Base-by-base conservation (phyloP, 1,284 basidiomycete genomes). In the Dichomitus squalens region DNA sequence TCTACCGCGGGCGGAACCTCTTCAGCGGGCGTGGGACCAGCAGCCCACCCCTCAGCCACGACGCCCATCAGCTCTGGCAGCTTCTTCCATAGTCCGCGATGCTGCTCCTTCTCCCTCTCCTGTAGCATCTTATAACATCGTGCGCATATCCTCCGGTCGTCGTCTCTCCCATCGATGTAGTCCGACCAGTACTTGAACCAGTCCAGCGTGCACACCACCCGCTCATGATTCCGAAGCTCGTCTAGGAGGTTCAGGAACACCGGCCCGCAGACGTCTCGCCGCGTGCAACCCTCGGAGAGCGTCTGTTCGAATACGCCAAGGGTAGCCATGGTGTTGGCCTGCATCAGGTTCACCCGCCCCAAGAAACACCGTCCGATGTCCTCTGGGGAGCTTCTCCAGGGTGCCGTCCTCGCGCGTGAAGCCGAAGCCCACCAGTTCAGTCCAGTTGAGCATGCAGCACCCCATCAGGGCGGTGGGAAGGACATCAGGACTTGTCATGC, bases 21-120 rank as follows among this genome's bases (percentile, higher is more conserved):
- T 6, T 9, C 43, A 7, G 16, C 25, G 3, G 43, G 14, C 23
- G 44, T 5, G 8, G 16, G 36, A 14, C 53, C 57, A 2, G 48
- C 53, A 16, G 51, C 51, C 58, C 58, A 60, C 7, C 52, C 50
- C 6, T 60, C 52, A 12, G 57, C 54, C 3, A 41, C 20, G 12
- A 60, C 51, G 14, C 48, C 52, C 58, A 60, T 60, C 20, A 60
- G 44, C 25, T 56, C 54, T 3, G 58, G 58, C 9, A 60, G 52
- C 49, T 20, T 39, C 23, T 31, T 38, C 58, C 58, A 60, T 12
- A 57, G 53, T 4, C 54, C 52, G 35, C 51, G 51, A 18, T 57
- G 58, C 41, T 46, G 46, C 41, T 46, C 25, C 49, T 55, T 59
- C 50, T 55, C 58, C 36, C 58, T 36, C 20, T 59, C 53, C 36